A percentile compares a stretch with the other conserved stretches of the same genome.
Conservation (phyloP, 768 basidiomycete species). For the Rhodotorula taiwanensis region DNA sequence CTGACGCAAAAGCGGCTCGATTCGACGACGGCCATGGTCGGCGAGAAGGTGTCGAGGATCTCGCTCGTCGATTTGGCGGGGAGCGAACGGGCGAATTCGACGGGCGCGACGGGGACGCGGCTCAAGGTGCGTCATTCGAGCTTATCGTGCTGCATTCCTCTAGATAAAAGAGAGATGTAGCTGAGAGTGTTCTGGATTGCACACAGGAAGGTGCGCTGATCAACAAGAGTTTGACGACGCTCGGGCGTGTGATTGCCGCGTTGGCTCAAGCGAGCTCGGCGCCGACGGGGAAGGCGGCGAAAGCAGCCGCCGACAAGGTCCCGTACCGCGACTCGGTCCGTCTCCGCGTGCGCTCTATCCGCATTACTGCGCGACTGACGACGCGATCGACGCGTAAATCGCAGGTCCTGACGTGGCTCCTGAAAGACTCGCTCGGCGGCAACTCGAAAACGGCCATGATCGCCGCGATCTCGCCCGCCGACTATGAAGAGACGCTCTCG, state of each 20-base stretch:
- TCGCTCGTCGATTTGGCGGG: conserved; percentile 95
- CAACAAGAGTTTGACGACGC: conserved; percentile 95
- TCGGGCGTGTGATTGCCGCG: conserved; percentile 93
- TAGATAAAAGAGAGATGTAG: background rate
- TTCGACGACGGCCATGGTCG: conserved; percentile 72
- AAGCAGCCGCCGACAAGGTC: conserved; percentile 82
- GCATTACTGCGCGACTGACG: no score
- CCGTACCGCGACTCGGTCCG: conserved; percentile 94
- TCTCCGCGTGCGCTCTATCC: conserved; percentile 24
- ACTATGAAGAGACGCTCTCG: conserved; percentile 95
- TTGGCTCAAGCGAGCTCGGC: conserved; percentile 60
- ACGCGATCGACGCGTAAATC: background rate
- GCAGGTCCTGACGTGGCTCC: conserved; percentile 91
- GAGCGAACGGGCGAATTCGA: conserved; percentile 93
- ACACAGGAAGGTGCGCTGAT: conserved; percentile 54
- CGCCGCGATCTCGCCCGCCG: conserved; percentile 95
- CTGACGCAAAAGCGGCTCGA: conserved; percentile 89
- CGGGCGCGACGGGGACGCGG: conserved; percentile 91
- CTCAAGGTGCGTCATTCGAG: conserved; percentile 80
- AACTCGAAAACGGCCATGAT: conserved; percentile 99
- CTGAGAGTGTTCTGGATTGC: background rate
- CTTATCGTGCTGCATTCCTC: background rate
- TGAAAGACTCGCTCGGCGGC: conserved; percentile 92
- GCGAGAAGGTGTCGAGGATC: conserved; percentile 98
- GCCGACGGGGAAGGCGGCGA: conserved; percentile 62